Evolutionary conservation across 2,329 filamentous ascomycete species (phyloP).

Genomic region (Pseudogymnoascus sp.): DNA sequence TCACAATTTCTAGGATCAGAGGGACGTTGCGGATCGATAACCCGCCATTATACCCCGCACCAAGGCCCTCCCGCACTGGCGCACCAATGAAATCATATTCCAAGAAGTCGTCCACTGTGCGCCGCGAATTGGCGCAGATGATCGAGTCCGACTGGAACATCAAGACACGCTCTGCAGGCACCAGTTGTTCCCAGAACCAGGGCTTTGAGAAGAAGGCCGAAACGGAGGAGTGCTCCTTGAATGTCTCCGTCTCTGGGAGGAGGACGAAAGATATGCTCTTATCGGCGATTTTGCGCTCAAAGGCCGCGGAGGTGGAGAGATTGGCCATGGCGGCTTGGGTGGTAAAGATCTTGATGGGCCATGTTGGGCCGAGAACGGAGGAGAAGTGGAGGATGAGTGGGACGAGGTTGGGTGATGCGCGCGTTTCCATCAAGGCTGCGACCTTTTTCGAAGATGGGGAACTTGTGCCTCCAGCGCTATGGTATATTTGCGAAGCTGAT

Average conservation of each 20-base stretch:
- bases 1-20: constrained; percentile 26
- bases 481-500: constrained; percentile 3
- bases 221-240: constrained; percentile 25
- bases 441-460: constrained; percentile 19
- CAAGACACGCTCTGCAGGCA: constrained; percentile 26
- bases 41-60: constrained; percentile 29
- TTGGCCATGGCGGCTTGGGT: constrained; percentile 3
- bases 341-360: constrained; percentile 39
- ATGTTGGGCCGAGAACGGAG: constrained; percentile 33
- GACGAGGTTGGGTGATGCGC: constrained; percentile 28
- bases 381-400: constrained; percentile 34
- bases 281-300: constrained; percentile 29
- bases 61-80: constrained; percentile 21
- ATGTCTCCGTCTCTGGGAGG: constrained; percentile 29
- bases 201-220: constrained; percentile 26
- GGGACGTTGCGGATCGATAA: constrained; percentile 30
- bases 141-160: constrained; percentile 31
- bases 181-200: constrained; percentile 28
- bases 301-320: constrained; percentile 25
- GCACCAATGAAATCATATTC: constrained; percentile 31
- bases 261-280: constrained; percentile 31
- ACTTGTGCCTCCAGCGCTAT: background rate
- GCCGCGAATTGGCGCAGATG: constrained; percentile 27
- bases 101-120: constrained; percentile 29
- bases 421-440: constrained; percentile 32